Conservation (phyloP, 352 stramenopile genomes). For the Globisporangium sylvaticum region DNA sequence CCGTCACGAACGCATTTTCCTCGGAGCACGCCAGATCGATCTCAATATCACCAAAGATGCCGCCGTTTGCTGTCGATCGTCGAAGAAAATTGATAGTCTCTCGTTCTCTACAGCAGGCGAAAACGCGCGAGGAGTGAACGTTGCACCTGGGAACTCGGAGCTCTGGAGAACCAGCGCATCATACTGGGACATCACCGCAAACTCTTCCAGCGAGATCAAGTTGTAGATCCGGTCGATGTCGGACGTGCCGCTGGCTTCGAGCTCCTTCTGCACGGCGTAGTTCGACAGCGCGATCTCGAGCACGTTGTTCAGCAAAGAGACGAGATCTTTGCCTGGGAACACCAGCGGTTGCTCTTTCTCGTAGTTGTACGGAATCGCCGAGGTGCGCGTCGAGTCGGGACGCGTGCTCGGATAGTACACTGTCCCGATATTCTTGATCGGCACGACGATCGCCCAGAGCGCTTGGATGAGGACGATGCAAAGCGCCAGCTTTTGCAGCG, state of each 20-base stretch:
- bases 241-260: conserved; percentile 24
- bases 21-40: conserved; percentile 30
- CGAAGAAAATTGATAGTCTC: conserved; percentile 28
- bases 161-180: conserved; percentile 39
- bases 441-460: conserved; percentile 32
- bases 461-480: conserved; percentile 28
- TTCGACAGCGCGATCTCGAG: conserved; percentile 23
- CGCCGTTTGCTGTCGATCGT: not conserved
- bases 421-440: conserved; percentile 39
- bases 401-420: conserved; percentile 30
- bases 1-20: conserved; percentile 26
- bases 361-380: not conserved
- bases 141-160: conserved; percentile 31
- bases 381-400: conserved; percentile 17
- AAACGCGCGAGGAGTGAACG: conserved; percentile 29
- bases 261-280: conserved; percentile 22
- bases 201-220: conserved; percentile 29
- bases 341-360: not conserved
- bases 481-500: conserved; percentile 7
- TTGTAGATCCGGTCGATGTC: conserved; percentile 37
- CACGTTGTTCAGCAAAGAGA: conserved; percentile 26
- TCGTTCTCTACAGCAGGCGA: not conserved
- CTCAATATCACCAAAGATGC: conserved; percentile 1
- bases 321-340: conserved; percentile 24
- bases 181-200: conserved; percentile 30